Conservation (phyloP, 2,329 filamentous ascomycete species). For the Phaeophleospora eucalypticola region DNA sequence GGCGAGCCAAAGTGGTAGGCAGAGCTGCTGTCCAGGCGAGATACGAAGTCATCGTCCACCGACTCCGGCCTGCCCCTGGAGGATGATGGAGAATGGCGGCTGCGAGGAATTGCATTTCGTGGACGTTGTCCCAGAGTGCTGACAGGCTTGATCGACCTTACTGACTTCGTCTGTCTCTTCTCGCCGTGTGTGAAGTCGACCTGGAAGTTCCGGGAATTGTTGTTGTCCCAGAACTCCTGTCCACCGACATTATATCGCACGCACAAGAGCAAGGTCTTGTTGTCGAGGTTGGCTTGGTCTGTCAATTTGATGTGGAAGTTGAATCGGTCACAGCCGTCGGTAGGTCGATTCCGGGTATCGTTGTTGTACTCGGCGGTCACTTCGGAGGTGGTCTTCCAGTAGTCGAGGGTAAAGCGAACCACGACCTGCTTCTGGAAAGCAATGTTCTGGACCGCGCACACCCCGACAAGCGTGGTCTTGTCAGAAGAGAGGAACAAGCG, state of each 20-base stretch:
- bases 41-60: constrained; percentile 67
- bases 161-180: constrained; percentile 29
- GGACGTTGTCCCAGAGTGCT: constrained; percentile 43
- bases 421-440: constrained; percentile 84
- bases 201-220: constrained; percentile 80
- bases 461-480: constrained; percentile 80
- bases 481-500: constrained; percentile 82
- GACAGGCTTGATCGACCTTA: constrained; percentile 15
- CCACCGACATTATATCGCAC: constrained; percentile 81
- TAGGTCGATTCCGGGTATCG: constrained; percentile 61
- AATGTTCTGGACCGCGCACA: constrained; percentile 79
- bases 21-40: constrained; percentile 47
- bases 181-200: constrained; percentile 66
- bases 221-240: constrained; percentile 94
- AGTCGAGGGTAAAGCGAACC: constrained; percentile 93
- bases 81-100: constrained; percentile 44
- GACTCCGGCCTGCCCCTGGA: constrained; percentile 48
- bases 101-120: constrained; percentile 48
- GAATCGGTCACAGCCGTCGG: constrained; percentile 77
- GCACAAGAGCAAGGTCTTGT: constrained; percentile 89
- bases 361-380: constrained; percentile 82
- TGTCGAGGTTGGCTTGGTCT: constrained; percentile 84
- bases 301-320: constrained; percentile 90
- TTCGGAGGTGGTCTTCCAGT: constrained; percentile 98
- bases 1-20: constrained; percentile 43